A percentile compares a stretch with the other conserved stretches of the same genome.
phyloP scores from a whole-genome alignment of 208 protist species.

The Trypanosoma boissoni region DNA sequence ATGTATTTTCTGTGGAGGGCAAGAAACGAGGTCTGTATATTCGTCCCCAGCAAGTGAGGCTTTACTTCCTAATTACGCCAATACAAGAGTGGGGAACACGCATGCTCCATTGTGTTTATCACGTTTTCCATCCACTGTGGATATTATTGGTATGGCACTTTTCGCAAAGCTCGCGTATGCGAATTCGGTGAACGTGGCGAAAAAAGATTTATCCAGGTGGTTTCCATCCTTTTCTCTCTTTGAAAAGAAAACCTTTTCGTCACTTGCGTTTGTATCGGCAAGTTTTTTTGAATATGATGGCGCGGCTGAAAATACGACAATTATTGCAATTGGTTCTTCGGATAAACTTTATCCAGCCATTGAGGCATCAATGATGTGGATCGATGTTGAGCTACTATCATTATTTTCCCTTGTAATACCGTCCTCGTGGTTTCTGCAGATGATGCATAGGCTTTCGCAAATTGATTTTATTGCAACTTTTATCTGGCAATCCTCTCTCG shows the following conservation, averaged over 20 bases:
- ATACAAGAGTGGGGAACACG: not conserved
- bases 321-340: constrained; percentile 40
- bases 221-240: constrained; percentile 45
- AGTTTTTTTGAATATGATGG: constrained; percentile 31
- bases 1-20: constrained; percentile 6
- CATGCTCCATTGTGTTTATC: constrained; percentile 39
- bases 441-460: constrained; percentile 44
- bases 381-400: constrained; percentile 42
- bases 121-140: constrained; percentile 29
- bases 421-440: constrained; percentile 20
- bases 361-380: constrained; percentile 54
- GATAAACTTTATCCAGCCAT: constrained; percentile 34
- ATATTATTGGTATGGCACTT: constrained; percentile 55
- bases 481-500: constrained; percentile 31
- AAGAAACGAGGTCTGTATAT: not conserved
- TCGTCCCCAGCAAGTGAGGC: constrained; percentile 6
- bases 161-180: constrained; percentile 63
- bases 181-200: constrained; percentile 18
- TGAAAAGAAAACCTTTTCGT: not conserved
- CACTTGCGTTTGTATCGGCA: constrained; percentile 23
- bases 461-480: constrained; percentile 37
- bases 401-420: constrained; percentile 60
- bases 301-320: constrained; percentile 25
- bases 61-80: constrained; percentile 1
- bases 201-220: constrained; percentile 42